Conservation (phyloP, 371 early-diverging fungal genomes). For the Phascolomyces articulosus region DNA sequence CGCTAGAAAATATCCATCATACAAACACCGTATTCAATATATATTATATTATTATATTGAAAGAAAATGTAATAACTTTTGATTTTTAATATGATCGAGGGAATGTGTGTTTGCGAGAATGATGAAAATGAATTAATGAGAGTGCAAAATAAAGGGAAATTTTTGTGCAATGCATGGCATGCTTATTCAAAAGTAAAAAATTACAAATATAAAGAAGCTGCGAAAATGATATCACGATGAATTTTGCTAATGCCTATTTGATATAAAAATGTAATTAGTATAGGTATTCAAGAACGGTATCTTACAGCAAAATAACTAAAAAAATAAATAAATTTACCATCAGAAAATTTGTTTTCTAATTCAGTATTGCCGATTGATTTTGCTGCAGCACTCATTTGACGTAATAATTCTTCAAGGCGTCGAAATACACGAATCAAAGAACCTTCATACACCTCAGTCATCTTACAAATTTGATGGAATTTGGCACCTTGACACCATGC, state of each 20-base stretch:
- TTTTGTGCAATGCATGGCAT: too few relatives aligned
- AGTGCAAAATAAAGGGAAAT: too few relatives aligned
- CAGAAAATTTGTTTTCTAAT: conserved; percentile 96
- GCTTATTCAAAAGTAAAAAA: not conserved
- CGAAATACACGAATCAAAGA: conserved; percentile 95
- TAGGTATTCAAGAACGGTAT: not conserved
- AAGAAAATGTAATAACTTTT: too few relatives aligned
- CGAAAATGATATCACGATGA: conserved; percentile 99
- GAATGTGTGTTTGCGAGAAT: too few relatives aligned
- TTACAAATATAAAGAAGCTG: conserved; percentile 94
- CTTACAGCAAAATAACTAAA: too few relatives aligned
- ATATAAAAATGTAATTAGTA: not conserved
- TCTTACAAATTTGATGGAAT: conserved; percentile 95
- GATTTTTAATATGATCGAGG: too few relatives aligned
- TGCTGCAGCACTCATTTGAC: conserved; percentile 96
- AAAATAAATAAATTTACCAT: conserved; percentile 41
- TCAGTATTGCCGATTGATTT: conserved; percentile 98
- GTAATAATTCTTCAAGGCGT: conserved; percentile 94
- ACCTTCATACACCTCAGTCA: conserved; percentile 98
- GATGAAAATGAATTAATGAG: too few relatives aligned
- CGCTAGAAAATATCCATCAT: too few relatives aligned
- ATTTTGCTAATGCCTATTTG: conserved; percentile 77
- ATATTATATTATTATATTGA: too few relatives aligned
- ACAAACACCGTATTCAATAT: too few relatives aligned
- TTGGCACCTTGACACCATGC: conserved; percentile 97